Conservation (phyloP, 2,329 filamentous ascomycete species). For the Trichophyton equinum region DNA sequence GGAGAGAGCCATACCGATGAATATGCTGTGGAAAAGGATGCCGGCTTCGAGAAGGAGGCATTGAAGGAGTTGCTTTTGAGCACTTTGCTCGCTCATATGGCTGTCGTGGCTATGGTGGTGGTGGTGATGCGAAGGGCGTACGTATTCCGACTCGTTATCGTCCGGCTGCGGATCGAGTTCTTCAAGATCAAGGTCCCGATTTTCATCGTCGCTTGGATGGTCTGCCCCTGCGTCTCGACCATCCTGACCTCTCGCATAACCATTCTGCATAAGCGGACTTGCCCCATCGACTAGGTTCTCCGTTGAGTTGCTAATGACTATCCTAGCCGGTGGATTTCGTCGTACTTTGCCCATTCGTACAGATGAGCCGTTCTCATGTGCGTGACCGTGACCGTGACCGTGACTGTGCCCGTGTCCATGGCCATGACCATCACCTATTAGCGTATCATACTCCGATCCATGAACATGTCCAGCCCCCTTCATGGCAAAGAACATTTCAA, state of each 20-base stretch:
- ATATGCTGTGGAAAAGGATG: conserved; percentile 73
- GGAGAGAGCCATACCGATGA: conserved; percentile 76
- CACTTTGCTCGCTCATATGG: conserved; percentile 15
- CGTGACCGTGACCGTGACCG: conserved; percentile 4
- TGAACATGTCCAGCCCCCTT: conserved; percentile 50
- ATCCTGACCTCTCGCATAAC: conserved; percentile 12
- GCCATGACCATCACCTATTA: conserved; percentile 20
- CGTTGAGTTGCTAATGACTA: conserved; percentile 6
- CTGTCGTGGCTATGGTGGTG: conserved; percentile 10
- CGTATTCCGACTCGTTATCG: conserved; percentile 6
- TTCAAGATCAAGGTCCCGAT: conserved; percentile 48
- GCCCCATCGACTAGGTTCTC: conserved; percentile 14
- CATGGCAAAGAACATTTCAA: conserved; percentile 82
- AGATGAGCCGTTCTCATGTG: background rate
- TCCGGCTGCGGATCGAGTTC: conserved; percentile 32
- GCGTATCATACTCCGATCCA: conserved; percentile 39
- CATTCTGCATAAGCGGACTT: conserved; percentile 13
- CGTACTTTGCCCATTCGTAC: background rate
- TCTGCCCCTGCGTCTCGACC: background rate
- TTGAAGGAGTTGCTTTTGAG: conserved; percentile 56
- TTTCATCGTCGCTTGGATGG: conserved; percentile 37
- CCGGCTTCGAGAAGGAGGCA: conserved; percentile 70
- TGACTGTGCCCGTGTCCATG: conserved; percentile 5
- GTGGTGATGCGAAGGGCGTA: conserved; percentile 8
- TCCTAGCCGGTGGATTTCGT: background rate